phyloP scores from a whole-genome alignment of 2,329 filamentous ascomycete species.

The Penicillium sp. region DNA sequence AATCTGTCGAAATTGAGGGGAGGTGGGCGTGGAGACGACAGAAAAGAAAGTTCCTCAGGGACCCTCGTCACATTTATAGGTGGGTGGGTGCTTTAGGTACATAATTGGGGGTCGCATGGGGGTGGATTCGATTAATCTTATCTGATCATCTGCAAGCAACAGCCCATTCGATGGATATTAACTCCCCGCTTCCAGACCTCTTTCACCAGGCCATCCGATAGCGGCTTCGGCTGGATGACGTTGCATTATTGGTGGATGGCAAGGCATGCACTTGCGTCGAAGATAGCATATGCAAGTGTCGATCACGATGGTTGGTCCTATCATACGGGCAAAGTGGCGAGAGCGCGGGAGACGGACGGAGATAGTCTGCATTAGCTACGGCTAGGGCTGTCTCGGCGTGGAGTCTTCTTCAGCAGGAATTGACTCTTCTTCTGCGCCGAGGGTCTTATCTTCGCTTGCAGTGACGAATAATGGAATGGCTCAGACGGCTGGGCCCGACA shows the following conservation, averaged over 20 bases:
- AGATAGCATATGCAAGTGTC: background rate
- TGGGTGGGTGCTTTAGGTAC: background rate
- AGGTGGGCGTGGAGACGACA: too few species aligned
- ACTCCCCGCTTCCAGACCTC: background rate
- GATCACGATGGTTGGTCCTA: background rate
- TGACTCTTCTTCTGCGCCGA: background rate
- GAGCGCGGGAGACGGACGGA: background rate
- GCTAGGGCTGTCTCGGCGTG: background rate
- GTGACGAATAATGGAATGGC: background rate
- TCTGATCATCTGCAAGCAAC: background rate
- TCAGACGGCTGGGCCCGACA: background rate
- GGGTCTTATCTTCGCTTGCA: background rate
- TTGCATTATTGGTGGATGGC: conserved; percentile 3
- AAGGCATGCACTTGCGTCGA: background rate
- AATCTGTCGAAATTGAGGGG: too few species aligned
- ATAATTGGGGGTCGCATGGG: too few species aligned
- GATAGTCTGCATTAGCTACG: conserved; percentile 6
- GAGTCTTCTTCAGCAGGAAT: background rate
- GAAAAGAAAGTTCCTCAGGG: background rate
- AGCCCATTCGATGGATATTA: background rate
- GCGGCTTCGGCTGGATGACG: background rate
- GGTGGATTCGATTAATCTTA: background rate
- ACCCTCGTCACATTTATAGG: background rate
- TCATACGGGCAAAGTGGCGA: background rate
- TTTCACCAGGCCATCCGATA: background rate